Conservation (phyloP, 345 rosid species). For the Crucihimalaya himalaica region DNA sequence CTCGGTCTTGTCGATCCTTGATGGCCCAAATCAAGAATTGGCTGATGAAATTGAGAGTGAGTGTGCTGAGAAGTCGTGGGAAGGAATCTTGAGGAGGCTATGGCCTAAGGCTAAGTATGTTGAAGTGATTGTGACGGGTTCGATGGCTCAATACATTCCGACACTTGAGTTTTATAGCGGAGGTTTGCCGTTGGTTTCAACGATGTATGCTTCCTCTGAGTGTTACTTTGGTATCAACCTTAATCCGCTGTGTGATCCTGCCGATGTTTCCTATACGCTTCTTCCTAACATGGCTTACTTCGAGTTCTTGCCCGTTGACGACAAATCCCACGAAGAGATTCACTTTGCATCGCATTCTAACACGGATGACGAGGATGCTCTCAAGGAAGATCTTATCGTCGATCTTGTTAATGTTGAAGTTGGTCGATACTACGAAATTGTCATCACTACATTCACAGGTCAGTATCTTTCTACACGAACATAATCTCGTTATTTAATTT, state of each 20-base stretch:
- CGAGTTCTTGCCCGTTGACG: constrained; percentile 77
- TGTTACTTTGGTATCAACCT: constrained; percentile 90
- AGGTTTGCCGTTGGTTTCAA: constrained; percentile 81
- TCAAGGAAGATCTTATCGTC: constrained; percentile 51
- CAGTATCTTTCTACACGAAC: not conserved
- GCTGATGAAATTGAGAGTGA: constrained; percentile 59
- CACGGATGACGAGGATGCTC: constrained; percentile 50
- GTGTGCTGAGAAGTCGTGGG: constrained; percentile 68
- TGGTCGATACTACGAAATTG: constrained; percentile 76
- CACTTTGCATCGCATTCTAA: constrained; percentile 37
- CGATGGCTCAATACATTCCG: constrained; percentile 94
- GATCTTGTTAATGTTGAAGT: constrained; percentile 77
- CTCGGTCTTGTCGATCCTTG: constrained; percentile 51
- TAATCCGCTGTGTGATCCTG: constrained; percentile 69
- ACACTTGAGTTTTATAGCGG: constrained; percentile 85
- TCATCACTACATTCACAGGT: constrained; percentile 93
- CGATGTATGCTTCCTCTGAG: constrained; percentile 95
- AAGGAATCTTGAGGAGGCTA: constrained; percentile 75
- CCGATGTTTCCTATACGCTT: constrained; percentile 87
- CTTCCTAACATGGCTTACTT: constrained; percentile 92
- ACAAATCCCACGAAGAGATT: constrained; percentile 46
- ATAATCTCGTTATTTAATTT: not conserved
- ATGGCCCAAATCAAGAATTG: constrained; percentile 47
- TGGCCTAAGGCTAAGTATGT: constrained; percentile 91
- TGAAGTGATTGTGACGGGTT: constrained; percentile 89